A percentile compares a stretch with the other conserved stretches of the same genome.
phyloP scores from a whole-genome alignment of 1,139 yeast species.

The Casaregolazyma suthepensis region DNA sequence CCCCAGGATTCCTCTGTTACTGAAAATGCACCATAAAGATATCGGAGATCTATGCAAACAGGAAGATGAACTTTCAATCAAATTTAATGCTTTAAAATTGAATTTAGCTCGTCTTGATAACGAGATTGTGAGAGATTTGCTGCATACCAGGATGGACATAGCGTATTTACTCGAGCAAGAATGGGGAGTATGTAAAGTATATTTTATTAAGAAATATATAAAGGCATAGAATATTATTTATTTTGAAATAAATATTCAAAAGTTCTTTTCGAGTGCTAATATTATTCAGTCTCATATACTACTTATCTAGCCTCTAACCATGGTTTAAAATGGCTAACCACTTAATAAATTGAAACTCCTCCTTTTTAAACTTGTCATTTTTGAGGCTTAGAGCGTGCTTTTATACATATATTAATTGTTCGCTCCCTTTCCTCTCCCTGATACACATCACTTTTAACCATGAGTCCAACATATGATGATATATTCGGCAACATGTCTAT shows the following conservation, averaged over 20 bases:
- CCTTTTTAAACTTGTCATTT: not conserved
- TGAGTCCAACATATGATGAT: not conserved
- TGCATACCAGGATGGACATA: not conserved
- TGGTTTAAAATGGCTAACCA: not conserved
- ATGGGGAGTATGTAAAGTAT: not conserved
- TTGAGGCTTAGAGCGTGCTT: not conserved
- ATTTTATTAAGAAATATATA: not conserved
- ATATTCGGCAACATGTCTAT: not conserved
- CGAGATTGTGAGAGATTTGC: not conserved
- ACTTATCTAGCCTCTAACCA: too few species aligned
- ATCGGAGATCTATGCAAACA: not conserved
- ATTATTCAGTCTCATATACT: too few species aligned
- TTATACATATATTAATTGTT: not conserved
- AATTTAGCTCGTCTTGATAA: not conserved
- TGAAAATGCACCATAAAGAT: not conserved
- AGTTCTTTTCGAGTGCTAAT: too few species aligned
- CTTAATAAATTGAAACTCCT: not conserved
- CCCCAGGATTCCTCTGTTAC: not conserved
- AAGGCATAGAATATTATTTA: too few species aligned
- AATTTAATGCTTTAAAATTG: not conserved
- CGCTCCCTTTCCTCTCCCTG: not conserved
- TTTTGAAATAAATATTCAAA: too few species aligned
- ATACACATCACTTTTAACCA: not conserved
- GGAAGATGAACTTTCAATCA: not conserved
- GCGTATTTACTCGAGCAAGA: not conserved